Percentiles rank a stretch among this genome's conserved stretches.
Evolutionary conservation across 1,284 basidiomycete genomes (phyloP).

Genomic region (Ustilago shanxiensis): DNA sequence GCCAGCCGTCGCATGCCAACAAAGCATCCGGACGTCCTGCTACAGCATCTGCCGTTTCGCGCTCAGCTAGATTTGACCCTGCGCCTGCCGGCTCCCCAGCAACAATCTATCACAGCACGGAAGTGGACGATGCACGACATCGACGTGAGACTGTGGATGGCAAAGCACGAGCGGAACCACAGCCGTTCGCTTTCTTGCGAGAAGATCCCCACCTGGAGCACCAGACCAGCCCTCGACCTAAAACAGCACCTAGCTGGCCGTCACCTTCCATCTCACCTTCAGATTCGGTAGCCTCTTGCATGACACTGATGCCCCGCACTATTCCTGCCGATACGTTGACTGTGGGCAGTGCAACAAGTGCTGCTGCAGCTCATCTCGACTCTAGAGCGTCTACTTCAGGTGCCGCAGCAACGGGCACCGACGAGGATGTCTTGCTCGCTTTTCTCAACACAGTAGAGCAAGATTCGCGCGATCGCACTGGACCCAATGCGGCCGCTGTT

Average conservation of each 20-base stretch:
- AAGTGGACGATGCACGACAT: neutral
- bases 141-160: conserved; percentile 6
- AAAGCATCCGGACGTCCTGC: conserved; percentile 17
- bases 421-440: conserved; percentile 38
- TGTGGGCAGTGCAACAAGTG: neutral
- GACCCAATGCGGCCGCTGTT: neutral
- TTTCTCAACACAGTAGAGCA: conserved; percentile 47
- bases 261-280: conserved; percentile 36
- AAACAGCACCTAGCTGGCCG: conserved; percentile 40
- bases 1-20: neutral
- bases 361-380: neutral
- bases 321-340: neutral
- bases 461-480: conserved; percentile 31
- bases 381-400: neutral
- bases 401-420: neutral
- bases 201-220: conserved; percentile 8
- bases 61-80: neutral
- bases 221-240: conserved; percentile 24
- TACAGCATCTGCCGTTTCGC: conserved; percentile 23
- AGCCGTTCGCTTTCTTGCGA: conserved; percentile 5
- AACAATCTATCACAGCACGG: neutral
- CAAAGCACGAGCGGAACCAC: neutral
- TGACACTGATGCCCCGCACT: conserved; percentile 23
- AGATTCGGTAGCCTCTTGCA: conserved; percentile 21
- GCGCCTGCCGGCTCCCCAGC: neutral